Evolutionary conservation across 352 stramenopile genomes (phyloP), one percentile per base, ranked within the genome.

Genomic region (Globisporangium rhizosaccharum): DNA sequence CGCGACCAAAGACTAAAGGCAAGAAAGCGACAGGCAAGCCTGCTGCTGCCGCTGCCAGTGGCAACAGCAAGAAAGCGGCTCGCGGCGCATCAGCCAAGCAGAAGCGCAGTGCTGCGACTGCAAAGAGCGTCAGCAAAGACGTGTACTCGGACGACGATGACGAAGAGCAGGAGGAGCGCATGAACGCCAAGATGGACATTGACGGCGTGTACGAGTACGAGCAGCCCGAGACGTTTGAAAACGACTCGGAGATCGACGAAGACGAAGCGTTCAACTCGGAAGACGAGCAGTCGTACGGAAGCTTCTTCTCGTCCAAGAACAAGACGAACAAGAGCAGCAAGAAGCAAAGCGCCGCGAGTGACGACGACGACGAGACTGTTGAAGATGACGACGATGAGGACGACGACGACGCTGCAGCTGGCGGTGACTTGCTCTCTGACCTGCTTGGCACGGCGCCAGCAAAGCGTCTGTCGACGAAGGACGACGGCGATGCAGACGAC

Each of bases 261-360:
- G 90, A 98, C 60, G 87, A 92, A 57, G 92, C 94, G 26, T 98
- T 98, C 71, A 91, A 98, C 63, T 97, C 88, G 48, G 91, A 98
- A 7, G 91, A 98, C 68, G 94, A 98, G 63, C 64, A 81, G 20
- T 73, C 76, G 20, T 98, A 92, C 63, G 90, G 90, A 39, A 71
- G 72, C 41, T 96, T 97, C 67, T 97, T 97, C 61, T 53, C 66
- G 37, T 56, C 50, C 18, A 73, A 57, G 28, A 49, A 11, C 15
- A 39, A 39, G 57, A 25, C 44, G 70, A 67, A n/a, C 70, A 51
- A 20, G n/a, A 25, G 53, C 70, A 41, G 44, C 51, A 55, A 45
- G 18, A 65, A 62, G 42, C 65, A 70, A 36, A 56, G 41, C 17
- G 15, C 53, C 3, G 42, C 25, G 14, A 51, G 28, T 37, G 71